phyloP scores from a whole-genome alignment of 2,329 filamentous ascomycete species.

The Phialocephala sp. region DNA sequence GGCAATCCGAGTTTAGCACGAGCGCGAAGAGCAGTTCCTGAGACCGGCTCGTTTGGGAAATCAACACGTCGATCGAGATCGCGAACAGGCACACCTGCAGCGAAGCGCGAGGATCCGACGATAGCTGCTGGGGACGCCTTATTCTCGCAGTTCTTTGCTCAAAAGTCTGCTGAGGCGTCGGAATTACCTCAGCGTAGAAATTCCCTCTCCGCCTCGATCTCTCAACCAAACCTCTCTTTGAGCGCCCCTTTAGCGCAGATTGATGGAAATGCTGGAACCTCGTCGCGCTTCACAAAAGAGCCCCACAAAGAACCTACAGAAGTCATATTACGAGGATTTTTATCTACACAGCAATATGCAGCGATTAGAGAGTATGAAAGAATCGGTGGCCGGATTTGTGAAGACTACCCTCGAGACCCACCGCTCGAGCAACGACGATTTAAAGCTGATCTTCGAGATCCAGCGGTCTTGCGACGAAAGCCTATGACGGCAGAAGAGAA shows the following conservation, averaged over 20 bases:
- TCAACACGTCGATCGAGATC: conserved; percentile 68
- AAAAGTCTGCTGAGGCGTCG: conserved; percentile 43
- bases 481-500: conserved; percentile 75
- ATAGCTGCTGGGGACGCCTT: conserved; percentile 66
- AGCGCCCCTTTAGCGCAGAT: conserved; percentile 42
- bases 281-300: conserved; percentile 49
- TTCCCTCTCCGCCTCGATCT: conserved; percentile 39
- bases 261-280: conserved; percentile 36
- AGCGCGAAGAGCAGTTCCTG: conserved; percentile 59
- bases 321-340: conserved; percentile 85
- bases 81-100: conserved; percentile 60
- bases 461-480: conserved; percentile 68
- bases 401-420: conserved; percentile 91
- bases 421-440: conserved; percentile 72
- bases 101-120: conserved; percentile 62
- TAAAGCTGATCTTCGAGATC: conserved; percentile 75
- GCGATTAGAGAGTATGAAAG: conserved; percentile 88
- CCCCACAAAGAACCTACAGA: conserved; percentile 71
- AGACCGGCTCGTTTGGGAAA: conserved; percentile 70
- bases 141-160: conserved; percentile 63
- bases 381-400: conserved; percentile 84
- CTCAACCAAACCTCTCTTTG: conserved; percentile 43
- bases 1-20: conserved; percentile 55
- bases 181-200: conserved; percentile 43
- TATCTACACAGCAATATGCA: conserved; percentile 74